phyloP scores from a whole-genome alignment of 2,329 filamentous ascomycete genomes.

The Aspergillus proliferans region DNA sequence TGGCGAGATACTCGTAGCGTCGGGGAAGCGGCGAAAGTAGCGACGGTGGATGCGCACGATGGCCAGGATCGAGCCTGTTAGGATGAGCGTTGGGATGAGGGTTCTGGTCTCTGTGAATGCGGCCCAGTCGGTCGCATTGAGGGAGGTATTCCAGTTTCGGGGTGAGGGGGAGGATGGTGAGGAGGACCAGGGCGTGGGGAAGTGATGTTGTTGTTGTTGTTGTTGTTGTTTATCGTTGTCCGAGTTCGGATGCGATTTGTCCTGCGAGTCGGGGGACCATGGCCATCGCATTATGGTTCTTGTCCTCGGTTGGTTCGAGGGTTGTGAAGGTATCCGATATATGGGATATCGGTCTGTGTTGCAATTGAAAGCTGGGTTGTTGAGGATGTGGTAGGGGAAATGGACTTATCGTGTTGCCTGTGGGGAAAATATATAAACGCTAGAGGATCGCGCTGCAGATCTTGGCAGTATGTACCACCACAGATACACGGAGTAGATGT shows the following conservation, averaged over 20 bases:
- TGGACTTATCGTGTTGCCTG: background rate
- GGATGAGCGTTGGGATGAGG: slow-evolving; percentile 30
- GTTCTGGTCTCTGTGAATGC: slow-evolving; percentile 33
- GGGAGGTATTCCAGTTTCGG: slow-evolving; percentile 36
- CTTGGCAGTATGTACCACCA: background rate
- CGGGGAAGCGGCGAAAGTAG: slow-evolving; percentile 79
- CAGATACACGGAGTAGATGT: too few species aligned
- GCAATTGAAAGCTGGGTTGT: background rate
- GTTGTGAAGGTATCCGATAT: background rate
- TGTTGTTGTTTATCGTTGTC: slow-evolving; percentile 17
- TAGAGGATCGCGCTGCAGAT: background rate
- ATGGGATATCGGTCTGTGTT: background rate
- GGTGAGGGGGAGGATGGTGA: slow-evolving; percentile 22
- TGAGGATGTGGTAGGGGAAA: background rate
- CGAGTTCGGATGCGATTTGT: slow-evolving; percentile 1
- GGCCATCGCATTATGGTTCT: slow-evolving; percentile 44
- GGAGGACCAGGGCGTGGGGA: slow-evolving; percentile 4
- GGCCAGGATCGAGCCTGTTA: slow-evolving; percentile 34
- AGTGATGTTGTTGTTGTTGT: slow-evolving; percentile 9
- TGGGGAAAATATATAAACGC: background rate
- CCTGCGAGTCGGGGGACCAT: slow-evolving; percentile 36
- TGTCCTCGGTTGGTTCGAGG: background rate
- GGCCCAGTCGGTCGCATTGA: slow-evolving; percentile 38
- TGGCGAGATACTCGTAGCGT: slow-evolving; percentile 66
- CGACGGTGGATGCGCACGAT: slow-evolving; percentile 30